A percentile compares a stretch with the other conserved stretches of the same genome.
Evolutionary conservation across 179 eudicot genomes (phyloP).

Genomic region (Beta lomatogona): DNA sequence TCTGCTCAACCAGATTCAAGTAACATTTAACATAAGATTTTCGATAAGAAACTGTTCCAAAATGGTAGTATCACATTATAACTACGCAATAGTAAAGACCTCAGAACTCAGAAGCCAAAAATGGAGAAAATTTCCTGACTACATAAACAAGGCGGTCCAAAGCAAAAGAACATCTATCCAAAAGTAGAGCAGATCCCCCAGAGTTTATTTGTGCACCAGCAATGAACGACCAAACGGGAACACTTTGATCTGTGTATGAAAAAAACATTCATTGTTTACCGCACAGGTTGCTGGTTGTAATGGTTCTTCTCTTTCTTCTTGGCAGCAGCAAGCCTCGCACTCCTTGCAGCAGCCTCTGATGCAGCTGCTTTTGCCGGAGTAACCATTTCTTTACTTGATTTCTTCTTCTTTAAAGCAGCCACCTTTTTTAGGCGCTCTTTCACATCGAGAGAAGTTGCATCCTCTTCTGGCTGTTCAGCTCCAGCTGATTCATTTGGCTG

Average conservation of each 20-base stretch:
- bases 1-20: constrained; percentile 18
- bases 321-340: constrained; percentile 83
- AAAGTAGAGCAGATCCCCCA: constrained; percentile 33
- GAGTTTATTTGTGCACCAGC: constrained; percentile 36
- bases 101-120: constrained; percentile 27
- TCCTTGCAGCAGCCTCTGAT: constrained; percentile 90
- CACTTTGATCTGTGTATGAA: constrained; percentile 34
- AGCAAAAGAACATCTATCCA: constrained; percentile 33
- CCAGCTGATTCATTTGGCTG: constrained; percentile 42
- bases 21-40: constrained; percentile 23
- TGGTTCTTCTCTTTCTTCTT: constrained; percentile 99
- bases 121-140: constrained; percentile 33
- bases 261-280: constrained; percentile 41
- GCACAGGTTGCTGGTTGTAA: constrained; percentile 96
- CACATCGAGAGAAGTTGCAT: constrained; percentile 57
- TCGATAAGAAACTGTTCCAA: constrained; percentile 27
- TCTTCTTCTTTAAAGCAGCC: constrained; percentile 84
- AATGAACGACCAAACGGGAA: constrained; percentile 33
- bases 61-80: constrained; percentile 24
- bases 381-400: constrained; percentile 73
- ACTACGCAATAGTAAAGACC: constrained; percentile 29
- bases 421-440: constrained; percentile 80
- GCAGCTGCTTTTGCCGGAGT: constrained; percentile 93
- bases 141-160: constrained; percentile 34
- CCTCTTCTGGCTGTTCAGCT: constrained; percentile 54